Base-by-base conservation (phyloP, 2,329 filamentous ascomycete species). In the Colletotrichum sp. region DNA sequence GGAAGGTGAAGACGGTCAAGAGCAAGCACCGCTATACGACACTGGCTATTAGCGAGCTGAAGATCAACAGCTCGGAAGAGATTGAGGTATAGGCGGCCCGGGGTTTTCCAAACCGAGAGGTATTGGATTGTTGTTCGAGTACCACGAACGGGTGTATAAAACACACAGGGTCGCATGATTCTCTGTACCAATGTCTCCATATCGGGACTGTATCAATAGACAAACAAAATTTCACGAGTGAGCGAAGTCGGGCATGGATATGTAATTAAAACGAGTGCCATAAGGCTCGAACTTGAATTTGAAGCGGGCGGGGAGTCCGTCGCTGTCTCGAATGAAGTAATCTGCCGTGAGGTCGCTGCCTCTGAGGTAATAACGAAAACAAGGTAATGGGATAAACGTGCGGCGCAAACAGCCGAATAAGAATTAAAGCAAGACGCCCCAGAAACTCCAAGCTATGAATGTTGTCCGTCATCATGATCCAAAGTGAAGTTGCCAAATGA, bases 1-100 rank as follows among this genome's bases (percentile, higher is more conserved):
- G 95, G 82, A 90, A 94, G 82, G 90, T 91, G 66, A 95, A 93
- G 88, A 92, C 90, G 75, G 94, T 97, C 12, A 93, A 90, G 87
- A 98, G 95, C 89, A 98, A 99, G 90, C 95, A 98, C 83, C 90
- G 92, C 81, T 98, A 94, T 85, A 99, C 97, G 4, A 91, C 98
- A 26, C 83, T 99, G 85, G 90, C 93, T 82, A 94, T 99, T 78
- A 94, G 94, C 82, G 95, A 99, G 85, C 83, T 99, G 78, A 93
- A 91, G 82, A 89, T 98, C 74, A 88, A 89, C 79, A 82, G 80
- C 26, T 77, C 84, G 65, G 86, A 86, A 65, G 85, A 88, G 67
- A 81, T 88, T 68, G 84, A 85, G 77, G 55, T 34, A 8, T 79
- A 75, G 64, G 22, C 15, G 34, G 34, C 34, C 34, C 34, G 16